These are phyloP conservation scores for Hericium rajendrae DNA, from an alignment of 768 basidiomycete species.

Conservation along the genomic window DNA sequence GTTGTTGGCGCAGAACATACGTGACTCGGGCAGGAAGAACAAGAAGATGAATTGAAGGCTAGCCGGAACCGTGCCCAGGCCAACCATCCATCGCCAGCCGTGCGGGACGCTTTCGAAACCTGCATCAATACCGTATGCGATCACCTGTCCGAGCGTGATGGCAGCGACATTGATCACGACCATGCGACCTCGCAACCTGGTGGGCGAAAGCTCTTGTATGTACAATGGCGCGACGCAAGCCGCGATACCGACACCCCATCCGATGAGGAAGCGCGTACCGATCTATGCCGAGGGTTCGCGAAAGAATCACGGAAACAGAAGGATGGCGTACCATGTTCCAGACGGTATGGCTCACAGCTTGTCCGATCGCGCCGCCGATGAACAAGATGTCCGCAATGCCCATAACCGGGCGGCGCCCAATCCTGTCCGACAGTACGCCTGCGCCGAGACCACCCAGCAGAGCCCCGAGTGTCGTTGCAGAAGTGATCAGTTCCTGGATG, in stretches of 20 bases:
- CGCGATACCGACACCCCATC: slow-evolving; percentile 65
- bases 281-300: slow-evolving; percentile 29
- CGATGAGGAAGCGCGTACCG: slow-evolving; percentile 65
- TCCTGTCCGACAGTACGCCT: slow-evolving; percentile 62
- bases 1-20: slow-evolving; percentile 32
- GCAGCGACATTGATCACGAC: slow-evolving; percentile 76
- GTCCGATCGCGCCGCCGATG: slow-evolving; percentile 62
- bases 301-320: background rate
- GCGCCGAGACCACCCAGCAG: slow-evolving; percentile 65
- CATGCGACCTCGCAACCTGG: slow-evolving; percentile 63
- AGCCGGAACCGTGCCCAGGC: slow-evolving; percentile 62
- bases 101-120: slow-evolving; percentile 46
- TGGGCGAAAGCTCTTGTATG: slow-evolving; percentile 77
- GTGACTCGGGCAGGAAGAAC: slow-evolving; percentile 69
- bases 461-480: slow-evolving; percentile 69
- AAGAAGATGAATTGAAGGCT: slow-evolving; percentile 51
- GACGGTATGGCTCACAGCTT: slow-evolving; percentile 61
- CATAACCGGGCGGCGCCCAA: slow-evolving; percentile 56
- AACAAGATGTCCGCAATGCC: slow-evolving; percentile 64
- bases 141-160: slow-evolving; percentile 74
- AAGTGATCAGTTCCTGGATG: slow-evolving; percentile 67
- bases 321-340: slow-evolving; percentile 49
- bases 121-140: slow-evolving; percentile 67
- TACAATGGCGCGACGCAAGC: slow-evolving; percentile 75
- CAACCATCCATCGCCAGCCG: slow-evolving; percentile 85